phyloP scores from a whole-genome alignment of 2,329 filamentous ascomycete species.

The Raffaelea arxii region DNA sequence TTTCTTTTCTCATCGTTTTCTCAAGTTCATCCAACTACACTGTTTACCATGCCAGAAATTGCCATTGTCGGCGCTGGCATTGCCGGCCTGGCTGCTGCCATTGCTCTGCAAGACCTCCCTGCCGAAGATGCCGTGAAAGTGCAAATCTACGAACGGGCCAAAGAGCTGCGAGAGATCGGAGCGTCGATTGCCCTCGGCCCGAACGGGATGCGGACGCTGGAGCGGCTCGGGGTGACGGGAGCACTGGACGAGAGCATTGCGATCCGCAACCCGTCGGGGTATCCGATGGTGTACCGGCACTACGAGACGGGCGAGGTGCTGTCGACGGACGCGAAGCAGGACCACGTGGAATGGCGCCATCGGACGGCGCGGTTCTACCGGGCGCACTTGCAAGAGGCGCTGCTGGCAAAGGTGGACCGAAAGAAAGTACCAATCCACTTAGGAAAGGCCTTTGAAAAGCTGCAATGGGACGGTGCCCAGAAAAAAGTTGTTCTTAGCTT shows the following conservation, averaged over 20 bases:
- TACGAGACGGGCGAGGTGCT: constrained; percentile 33
- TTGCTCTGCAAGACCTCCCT: neutral
- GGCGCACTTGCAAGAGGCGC: constrained; percentile 37
- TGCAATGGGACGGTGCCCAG: constrained; percentile 19
- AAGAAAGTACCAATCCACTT: constrained; percentile 34
- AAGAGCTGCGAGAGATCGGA: constrained; percentile 1
- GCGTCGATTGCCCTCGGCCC: constrained; percentile 31
- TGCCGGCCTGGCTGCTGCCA: neutral
- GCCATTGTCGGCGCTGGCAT: neutral
- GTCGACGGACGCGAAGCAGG: constrained; percentile 30
- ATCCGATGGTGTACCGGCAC: constrained; percentile 36
- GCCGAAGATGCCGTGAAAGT: neutral
- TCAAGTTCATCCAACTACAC: too few species aligned
- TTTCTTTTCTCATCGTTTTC: too few species aligned
- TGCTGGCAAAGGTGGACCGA: constrained; percentile 32
- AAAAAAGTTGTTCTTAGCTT: constrained; percentile 30
- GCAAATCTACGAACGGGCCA: neutral
- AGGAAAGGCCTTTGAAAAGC: constrained; percentile 28
- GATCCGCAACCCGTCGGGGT: constrained; percentile 28
- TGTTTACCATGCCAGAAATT: too few species aligned
- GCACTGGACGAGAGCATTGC: constrained; percentile 30
- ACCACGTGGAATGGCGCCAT: constrained; percentile 25
- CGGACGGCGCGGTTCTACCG: constrained; percentile 36
- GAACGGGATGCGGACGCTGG: constrained; percentile 41
- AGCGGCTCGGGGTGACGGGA: constrained; percentile 37